These are phyloP conservation scores for Przewalskia tangutica DNA, from an alignment of 257 asterid species.

Conservation along the genomic window DNA sequence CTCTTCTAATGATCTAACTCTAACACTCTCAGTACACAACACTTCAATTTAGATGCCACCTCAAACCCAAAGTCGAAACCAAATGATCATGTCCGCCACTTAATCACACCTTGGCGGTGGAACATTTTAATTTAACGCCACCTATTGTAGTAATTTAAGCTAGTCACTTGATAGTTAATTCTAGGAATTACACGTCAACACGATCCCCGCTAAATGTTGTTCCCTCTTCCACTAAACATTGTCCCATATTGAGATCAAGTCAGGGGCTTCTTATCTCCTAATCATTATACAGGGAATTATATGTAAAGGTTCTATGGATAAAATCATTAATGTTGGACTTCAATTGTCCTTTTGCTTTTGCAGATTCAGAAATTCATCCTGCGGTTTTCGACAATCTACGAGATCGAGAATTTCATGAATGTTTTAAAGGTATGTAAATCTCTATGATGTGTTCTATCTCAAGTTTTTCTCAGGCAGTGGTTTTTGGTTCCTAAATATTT, in stretches of 20 bases:
- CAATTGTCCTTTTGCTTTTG: slow-evolving; percentile 4
- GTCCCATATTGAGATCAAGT: no score
- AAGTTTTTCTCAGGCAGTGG: neutral
- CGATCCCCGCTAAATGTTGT: no score
- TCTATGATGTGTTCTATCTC: neutral
- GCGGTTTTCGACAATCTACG: slow-evolving; percentile 37
- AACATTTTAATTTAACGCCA: no score
- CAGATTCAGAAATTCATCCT: slow-evolving; percentile 75
- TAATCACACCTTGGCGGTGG: no score
- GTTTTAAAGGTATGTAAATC: slow-evolving; percentile 47
- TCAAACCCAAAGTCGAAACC: neutral
- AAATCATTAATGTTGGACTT: neutral
- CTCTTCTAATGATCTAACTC: neutral
- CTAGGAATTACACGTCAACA: no score
- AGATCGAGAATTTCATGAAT: slow-evolving; percentile 51
- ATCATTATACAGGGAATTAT: neutral
- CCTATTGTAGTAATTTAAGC: no score
- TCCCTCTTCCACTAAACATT: no score
- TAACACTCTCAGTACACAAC: neutral
- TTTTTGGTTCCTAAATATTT: neutral
- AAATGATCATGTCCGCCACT: no score
- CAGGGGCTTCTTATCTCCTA: neutral
- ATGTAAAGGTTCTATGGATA: neutral
- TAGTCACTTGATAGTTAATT: no score
- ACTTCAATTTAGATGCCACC: neutral